phyloP scores from a whole-genome alignment of 345 rosid species.

The Brassica rapa region DNA sequence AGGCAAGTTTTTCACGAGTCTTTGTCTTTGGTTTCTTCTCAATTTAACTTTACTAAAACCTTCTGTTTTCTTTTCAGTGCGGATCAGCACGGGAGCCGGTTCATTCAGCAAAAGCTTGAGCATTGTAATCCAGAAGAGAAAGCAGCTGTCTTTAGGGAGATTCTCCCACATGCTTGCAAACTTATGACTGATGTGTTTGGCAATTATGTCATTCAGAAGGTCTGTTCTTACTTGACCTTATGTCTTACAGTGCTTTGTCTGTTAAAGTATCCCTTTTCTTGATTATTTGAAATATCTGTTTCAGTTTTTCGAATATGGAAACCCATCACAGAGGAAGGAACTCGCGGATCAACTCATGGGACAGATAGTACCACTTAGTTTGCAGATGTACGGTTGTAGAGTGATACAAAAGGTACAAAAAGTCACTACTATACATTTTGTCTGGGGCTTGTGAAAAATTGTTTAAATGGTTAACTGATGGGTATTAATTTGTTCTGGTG shows the following conservation, averaged over 20 bases:
- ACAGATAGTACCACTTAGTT: slow-evolving; percentile 59
- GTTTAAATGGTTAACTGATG: not conserved
- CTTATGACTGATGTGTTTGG: slow-evolving; percentile 81
- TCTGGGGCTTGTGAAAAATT: not conserved
- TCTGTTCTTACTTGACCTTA: slow-evolving; percentile 22
- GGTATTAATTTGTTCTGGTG: slow-evolving; percentile 17
- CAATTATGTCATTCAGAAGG: slow-evolving; percentile 78
- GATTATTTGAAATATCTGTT: slow-evolving; percentile 6
- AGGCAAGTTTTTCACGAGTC: slow-evolving; percentile 47
- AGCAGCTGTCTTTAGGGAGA: slow-evolving; percentile 61
- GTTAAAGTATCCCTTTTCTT: slow-evolving; percentile 11
- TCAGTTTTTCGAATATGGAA: slow-evolving; percentile 72
- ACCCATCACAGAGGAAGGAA: slow-evolving; percentile 56
- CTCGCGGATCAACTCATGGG: slow-evolving; percentile 66
- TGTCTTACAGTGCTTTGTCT: not conserved
- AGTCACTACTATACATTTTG: not conserved
- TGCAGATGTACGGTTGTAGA: slow-evolving; percentile 81
- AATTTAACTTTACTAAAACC: slow-evolving; percentile 7
- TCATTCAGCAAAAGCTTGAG: slow-evolving; percentile 79
- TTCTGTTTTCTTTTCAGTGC: slow-evolving; percentile 48
- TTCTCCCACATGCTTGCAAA: slow-evolving; percentile 63
- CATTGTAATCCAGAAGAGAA: slow-evolving; percentile 59
- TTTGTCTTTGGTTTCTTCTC: not conserved
- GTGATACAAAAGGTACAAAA: slow-evolving; percentile 68
- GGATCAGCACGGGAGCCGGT: slow-evolving; percentile 79